Evolutionary conservation across 352 stramenopile species (phyloP), one percentile per base, ranked within the genome.

Genomic region (Globisporangium cederbergense): DNA sequence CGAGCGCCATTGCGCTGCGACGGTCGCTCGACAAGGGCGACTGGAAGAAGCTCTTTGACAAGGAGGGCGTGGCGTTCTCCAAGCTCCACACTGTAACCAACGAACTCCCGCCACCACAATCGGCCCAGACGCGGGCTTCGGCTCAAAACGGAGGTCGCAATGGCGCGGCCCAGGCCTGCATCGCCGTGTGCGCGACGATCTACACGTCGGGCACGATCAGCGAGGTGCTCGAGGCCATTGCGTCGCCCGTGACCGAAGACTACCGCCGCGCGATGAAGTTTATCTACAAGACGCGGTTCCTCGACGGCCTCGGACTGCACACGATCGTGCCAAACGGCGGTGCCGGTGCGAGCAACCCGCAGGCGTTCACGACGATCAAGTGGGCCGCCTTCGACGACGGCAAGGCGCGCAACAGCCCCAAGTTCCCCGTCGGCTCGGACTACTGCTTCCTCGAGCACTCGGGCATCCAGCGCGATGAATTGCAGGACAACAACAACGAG

Each of bases 401-500:
- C 55, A 69, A 77, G 50, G 66, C 46, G 7, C 55, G 64, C 36
- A 75, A 80, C 50, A 66, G 45, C 34, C 59, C 67, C 38, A 69
- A 69, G 45, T 73, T 69, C 13, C 54, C 74, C 28, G 47, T 67
- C 28, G 80, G 78, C 28, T 82, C 72, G 34, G 84, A 93, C 72
- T 93, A 93, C 64, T 91, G 80, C 73, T 91, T 89, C 62, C 64
- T 93, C n/a, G 84, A 93, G 54, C 78, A 90, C 66, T 71, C 79
- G 6, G 84, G 84, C 3, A 79, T 93, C 25, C 61, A 73, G 52
- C 63, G 58, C 13, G 67, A 78, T 16, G 54, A 71, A 13, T 16
- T 8, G 11, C 9, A n/a, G 28, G 53, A 43, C 28, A 40, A 38
- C 40, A 53, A 40, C 28, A 25, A n/a, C 43, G 50, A 30, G 30